Conservation (phyloP, 768 basidiomycete genomes). For the Postia placenta region DNA sequence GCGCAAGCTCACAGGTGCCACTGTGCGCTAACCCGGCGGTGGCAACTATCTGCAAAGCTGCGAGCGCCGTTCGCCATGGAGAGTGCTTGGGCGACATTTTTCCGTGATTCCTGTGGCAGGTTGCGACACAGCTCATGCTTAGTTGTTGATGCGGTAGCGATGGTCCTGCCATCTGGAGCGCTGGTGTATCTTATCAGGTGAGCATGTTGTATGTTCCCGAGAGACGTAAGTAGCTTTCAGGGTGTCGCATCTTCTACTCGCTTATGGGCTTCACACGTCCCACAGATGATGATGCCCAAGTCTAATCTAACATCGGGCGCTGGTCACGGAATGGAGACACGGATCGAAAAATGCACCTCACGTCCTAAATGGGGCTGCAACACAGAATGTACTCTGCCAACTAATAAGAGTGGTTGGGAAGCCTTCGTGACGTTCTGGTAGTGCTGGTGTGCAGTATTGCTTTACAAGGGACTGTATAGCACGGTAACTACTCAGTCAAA, state of each 20-base stretch:
- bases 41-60: not conserved
- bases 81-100: not conserved
- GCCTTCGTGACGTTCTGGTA: not conserved
- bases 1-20: too few species aligned
- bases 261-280: not conserved
- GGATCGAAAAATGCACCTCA: not conserved
- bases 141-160: not conserved
- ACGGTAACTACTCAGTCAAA: not conserved
- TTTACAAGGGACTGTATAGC: not conserved
- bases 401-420: too few species aligned
- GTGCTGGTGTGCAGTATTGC: not conserved
- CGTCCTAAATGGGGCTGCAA: not conserved
- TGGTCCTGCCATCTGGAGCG: not conserved
- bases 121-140: not conserved
- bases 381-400: too few species aligned
- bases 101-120: not conserved
- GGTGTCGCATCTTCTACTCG: not conserved
- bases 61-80: not conserved
- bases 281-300: not conserved
- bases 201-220: not conserved
- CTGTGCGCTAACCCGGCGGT: too few species aligned
- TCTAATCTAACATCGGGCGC: constrained; percentile 2
- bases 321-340: not conserved
- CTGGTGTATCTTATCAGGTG: constrained; percentile 4
- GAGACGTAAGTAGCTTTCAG: not conserved